Base-by-base conservation (phyloP, 2,329 filamentous ascomycete species). In the Aspergillus neoniger region DNA sequence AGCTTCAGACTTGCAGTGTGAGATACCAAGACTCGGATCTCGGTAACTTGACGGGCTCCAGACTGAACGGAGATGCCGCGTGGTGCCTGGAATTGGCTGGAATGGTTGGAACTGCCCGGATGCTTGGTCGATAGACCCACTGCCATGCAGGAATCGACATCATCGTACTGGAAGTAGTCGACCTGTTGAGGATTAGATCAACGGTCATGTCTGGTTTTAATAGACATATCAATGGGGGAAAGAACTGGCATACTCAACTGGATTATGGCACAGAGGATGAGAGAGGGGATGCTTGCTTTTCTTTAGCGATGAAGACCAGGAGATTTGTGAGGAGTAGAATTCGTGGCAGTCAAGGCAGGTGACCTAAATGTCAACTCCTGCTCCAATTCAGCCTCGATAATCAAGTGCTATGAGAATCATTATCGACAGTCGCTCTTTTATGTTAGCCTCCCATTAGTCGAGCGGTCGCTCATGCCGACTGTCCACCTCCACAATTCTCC, bases 361-460 rank as follows among this genome's bases (percentile, higher is more conserved):
- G 32, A 36, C 12, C 32, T 36, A 4, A 14, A 36, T 14, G 32
- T 14, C 30, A 36, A 14, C 32, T 36, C 12, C 12, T 36, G 12
- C 12, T 36, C 5, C 32, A 36, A 14, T 36, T 14, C 32, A 14
- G 12, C 1, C 23, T 39, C 12, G 12, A 12, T 21, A 3, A 9
- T n/a, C 3, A 2, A 32, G 1, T 0, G 14, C 2, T 5, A 25
- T 32, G 14, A 55, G 12, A 21, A 4, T 1, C 39, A 4, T 3
- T 21, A 30, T 4, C 7, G 7, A 47, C 3, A n/a, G n/a, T 47
- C 2, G 2, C 21, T 5, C 2, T 47, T 47, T 55, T 47, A 55
- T 55, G 53, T 47, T 38, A 47, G 39, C 10, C n/a, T 41, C 17
- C 12, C 43, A n/a, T 23, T 55, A 55, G 53, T 47, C 41, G 39